phyloP scores from a whole-genome alignment of 2,329 filamentous ascomycete species.

The Epichloe baconii region DNA sequence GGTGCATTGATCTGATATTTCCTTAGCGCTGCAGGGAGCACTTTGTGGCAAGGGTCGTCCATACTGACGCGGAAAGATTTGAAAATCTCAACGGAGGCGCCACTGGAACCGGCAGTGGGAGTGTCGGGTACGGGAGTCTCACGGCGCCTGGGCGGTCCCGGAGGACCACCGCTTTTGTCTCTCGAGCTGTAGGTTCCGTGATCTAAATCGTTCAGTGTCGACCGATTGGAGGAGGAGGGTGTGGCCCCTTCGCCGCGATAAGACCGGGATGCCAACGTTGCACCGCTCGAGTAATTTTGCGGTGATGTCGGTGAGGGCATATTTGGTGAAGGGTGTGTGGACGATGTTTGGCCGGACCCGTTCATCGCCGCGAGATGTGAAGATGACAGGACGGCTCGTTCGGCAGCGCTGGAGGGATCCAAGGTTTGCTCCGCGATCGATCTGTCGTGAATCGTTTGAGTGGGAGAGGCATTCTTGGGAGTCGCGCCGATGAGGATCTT shows the following conservation, averaged over 20 bases:
- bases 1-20: constrained; percentile 98
- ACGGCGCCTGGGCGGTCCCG: constrained; percentile 38
- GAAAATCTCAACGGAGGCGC: constrained; percentile 80
- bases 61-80: constrained; percentile 97
- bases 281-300: constrained; percentile 37
- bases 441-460: constrained; percentile 56
- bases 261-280: constrained; percentile 47
- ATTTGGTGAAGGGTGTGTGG: constrained; percentile 48
- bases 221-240: constrained; percentile 38
- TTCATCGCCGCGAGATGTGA: constrained; percentile 61
- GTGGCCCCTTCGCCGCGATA: constrained; percentile 45
- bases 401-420: constrained; percentile 55
- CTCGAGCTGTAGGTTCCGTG: constrained; percentile 17
- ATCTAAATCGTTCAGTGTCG: constrained; percentile 41
- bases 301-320: constrained; percentile 59
- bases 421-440: constrained; percentile 50
- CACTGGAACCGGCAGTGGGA: constrained; percentile 42
- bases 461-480: constrained; percentile 66
- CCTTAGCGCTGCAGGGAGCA: constrained; percentile 85
- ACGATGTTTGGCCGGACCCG: constrained; percentile 43
- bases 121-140: constrained; percentile 52
- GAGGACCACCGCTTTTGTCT: constrained; percentile 14
- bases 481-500: constrained; percentile 58
- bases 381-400: constrained; percentile 52
- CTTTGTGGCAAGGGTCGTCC: constrained; percentile 96